Percentiles rank a stretch among this genome's conserved stretches.
phyloP scores from a whole-genome alignment of 805 yeast genomes.

The Hyphopichia homilentoma region DNA sequence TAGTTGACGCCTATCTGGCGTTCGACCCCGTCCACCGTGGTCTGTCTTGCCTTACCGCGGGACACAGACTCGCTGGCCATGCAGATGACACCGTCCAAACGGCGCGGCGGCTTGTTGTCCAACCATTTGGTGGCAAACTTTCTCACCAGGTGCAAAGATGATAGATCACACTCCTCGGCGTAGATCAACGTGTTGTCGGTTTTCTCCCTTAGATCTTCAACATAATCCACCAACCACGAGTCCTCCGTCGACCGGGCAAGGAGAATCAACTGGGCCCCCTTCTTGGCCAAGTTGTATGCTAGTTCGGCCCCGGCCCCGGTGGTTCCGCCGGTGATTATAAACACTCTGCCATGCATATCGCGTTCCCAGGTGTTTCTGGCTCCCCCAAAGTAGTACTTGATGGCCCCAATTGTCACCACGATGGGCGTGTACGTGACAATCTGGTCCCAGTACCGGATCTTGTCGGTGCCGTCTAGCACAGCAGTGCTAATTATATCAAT shows the following conservation, averaged over 20 bases:
- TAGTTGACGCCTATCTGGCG: conserved; percentile 81
- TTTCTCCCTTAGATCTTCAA: conserved; percentile 68
- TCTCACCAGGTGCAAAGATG: conserved; percentile 70
- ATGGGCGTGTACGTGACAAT: conserved; percentile 59
- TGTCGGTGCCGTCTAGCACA: conserved; percentile 66
- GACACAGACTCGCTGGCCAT: conserved; percentile 86
- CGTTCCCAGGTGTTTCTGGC: conserved; percentile 86
- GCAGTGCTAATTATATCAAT: conserved; percentile 72
- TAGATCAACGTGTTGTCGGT: conserved; percentile 74
- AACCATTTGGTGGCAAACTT: conserved; percentile 93
- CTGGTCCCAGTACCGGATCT: conserved; percentile 69
- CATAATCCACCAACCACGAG: conserved; percentile 71
- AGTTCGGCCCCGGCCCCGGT: conserved; percentile 82
- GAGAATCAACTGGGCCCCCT: conserved; percentile 85
- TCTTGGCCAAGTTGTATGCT: conserved; percentile 65
- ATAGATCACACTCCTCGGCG: conserved; percentile 86
- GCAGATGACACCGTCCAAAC: conserved; percentile 86
- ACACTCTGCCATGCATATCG: conserved; percentile 87
- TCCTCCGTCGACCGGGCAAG: conserved; percentile 64
- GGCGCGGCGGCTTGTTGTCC: conserved; percentile 83
- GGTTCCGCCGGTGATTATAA: conserved; percentile 87
- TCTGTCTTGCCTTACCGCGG: conserved; percentile 56
- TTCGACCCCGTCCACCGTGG: conserved; percentile 82
- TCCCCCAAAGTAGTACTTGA: conserved; percentile 79
- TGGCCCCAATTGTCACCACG: conserved; percentile 38